Evolutionary conservation across 805 yeast genomes (phyloP).

Genomic region (Tetrapisispora pingtungensis): DNA sequence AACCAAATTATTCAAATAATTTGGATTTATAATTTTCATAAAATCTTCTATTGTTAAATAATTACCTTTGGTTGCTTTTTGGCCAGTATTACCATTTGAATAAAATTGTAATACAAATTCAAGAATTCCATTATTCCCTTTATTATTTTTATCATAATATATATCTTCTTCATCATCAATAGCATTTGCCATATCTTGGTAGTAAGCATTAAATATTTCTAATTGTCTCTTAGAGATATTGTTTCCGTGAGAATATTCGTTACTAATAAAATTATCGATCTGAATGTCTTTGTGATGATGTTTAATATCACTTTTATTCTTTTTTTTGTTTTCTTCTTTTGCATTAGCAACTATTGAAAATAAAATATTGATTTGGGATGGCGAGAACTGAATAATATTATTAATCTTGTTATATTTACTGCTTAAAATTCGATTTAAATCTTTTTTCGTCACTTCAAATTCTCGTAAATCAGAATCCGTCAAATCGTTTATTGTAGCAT

Average conservation of each 20-base stretch:
- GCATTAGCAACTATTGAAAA: constrained; percentile 31
- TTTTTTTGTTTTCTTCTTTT: constrained; percentile 18
- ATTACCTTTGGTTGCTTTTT: constrained; percentile 13
- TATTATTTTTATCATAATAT: constrained; percentile 4
- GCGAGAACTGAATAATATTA: constrained; percentile 33
- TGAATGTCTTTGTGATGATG: constrained; percentile 20
- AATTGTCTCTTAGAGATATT: constrained; percentile 12
- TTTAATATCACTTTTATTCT: background rate
- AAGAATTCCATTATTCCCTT: constrained; percentile 8
- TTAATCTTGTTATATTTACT: constrained; percentile 33
- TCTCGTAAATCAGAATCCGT: constrained; percentile 23
- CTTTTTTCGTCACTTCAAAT: constrained; percentile 29
- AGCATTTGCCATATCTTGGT: constrained; percentile 18
- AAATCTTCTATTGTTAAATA: constrained; percentile 32
- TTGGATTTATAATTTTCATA: constrained; percentile 33
- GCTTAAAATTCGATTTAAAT: constrained; percentile 29
- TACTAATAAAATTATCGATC: constrained; percentile 22
- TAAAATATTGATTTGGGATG: constrained; percentile 32
- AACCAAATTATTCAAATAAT: constrained; percentile 29
- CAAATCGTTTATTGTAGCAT: constrained; percentile 23
- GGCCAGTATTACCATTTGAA: constrained; percentile 4
- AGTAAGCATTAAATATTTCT: constrained; percentile 21
- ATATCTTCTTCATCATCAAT: constrained; percentile 12
- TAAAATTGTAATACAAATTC: constrained; percentile 9
- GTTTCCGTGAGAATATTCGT: constrained; percentile 20